Conservation (phyloP, 1,139 yeast genomes). For the Yarrowia galli region DNA sequence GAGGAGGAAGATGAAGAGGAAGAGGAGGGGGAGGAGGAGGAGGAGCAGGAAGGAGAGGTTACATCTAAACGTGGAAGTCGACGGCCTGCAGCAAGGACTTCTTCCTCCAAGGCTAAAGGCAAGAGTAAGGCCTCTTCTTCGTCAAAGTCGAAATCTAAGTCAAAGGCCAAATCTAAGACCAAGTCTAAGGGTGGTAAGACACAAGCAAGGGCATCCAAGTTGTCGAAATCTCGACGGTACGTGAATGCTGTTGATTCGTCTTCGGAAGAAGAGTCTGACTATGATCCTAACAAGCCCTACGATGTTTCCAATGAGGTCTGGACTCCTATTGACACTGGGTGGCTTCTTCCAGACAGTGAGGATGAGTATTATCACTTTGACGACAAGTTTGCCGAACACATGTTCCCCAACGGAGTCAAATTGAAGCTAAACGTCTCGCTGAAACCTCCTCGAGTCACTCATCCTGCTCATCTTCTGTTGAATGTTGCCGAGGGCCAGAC, state of each 20-base stretch:
- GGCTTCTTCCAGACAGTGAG: conserved; percentile 33
- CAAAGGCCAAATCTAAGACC: background rate
- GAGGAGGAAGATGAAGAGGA: conserved; percentile 18
- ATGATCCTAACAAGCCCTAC: conserved; percentile 16
- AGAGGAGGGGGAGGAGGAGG: background rate
- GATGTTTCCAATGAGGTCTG: conserved; percentile 26
- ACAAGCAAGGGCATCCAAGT: conserved; percentile 4
- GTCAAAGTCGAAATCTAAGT: background rate
- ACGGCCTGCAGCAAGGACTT: background rate
- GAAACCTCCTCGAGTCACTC: conserved; percentile 71
- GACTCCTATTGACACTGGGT: conserved; percentile 40
- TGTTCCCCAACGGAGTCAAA: conserved; percentile 36
- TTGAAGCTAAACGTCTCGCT: conserved; percentile 56
- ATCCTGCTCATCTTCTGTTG: conserved; percentile 68
- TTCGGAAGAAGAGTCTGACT: conserved; percentile 30
- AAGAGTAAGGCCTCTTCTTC: background rate
- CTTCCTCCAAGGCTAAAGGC: background rate
- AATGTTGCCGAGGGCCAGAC: conserved; percentile 40
- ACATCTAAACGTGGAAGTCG: conserved; percentile 11
- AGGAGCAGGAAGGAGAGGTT: background rate
- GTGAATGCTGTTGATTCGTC: conserved; percentile 29
- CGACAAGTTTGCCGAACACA: conserved; percentile 38
- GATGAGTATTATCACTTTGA: conserved; percentile 40
- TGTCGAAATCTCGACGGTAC: conserved; percentile 28
- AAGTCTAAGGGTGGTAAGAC: conserved; percentile 12